Evolutionary conservation across 2,329 filamentous ascomycete genomes (phyloP).

Genomic region (Boeremia exigua): DNA sequence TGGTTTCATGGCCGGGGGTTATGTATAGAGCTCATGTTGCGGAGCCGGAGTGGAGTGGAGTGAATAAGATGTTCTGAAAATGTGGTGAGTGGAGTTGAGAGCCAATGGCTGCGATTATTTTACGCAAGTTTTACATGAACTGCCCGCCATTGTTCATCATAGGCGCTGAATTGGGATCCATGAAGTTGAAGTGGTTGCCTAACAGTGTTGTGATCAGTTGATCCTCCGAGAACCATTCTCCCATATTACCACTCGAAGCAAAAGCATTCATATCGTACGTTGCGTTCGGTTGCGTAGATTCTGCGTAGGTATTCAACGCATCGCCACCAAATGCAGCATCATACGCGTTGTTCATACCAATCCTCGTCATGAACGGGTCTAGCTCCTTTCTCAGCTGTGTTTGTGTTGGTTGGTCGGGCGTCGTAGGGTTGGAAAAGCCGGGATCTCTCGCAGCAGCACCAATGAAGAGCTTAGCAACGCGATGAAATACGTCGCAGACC

Average conservation of each 20-base stretch:
- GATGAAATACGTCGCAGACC: constrained; percentile 17
- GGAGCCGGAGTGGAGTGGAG: constrained; percentile 38
- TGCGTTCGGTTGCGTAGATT: background rate
- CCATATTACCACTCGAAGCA: constrained; percentile 10
- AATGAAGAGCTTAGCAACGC: constrained; percentile 17
- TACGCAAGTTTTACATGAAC: background rate
- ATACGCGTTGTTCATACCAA: constrained; percentile 9
- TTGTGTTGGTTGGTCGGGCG: constrained; percentile 6
- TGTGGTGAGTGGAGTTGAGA: background rate
- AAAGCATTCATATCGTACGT: constrained; percentile 8
- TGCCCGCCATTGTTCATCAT: constrained; percentile 11
- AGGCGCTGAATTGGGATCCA: constrained; percentile 10
- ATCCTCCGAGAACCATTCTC: constrained; percentile 20
- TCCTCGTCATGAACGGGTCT: constrained; percentile 20
- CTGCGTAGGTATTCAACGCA: background rate
- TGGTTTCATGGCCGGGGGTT: constrained; percentile 45
- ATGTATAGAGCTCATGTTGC: constrained; percentile 33
- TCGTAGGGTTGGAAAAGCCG: constrained; percentile 7
- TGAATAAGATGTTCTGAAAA: constrained; percentile 39
- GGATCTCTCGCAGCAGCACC: constrained; percentile 7
- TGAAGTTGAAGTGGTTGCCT: constrained; percentile 17
- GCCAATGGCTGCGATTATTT: background rate
- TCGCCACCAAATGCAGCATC: background rate
- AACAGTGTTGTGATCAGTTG: constrained; percentile 18
- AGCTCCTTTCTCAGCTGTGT: constrained; percentile 16